Evolutionary conservation across 331 rosid genomes (phyloP).

Genomic region (Rhamnella rubrinervis): DNA sequence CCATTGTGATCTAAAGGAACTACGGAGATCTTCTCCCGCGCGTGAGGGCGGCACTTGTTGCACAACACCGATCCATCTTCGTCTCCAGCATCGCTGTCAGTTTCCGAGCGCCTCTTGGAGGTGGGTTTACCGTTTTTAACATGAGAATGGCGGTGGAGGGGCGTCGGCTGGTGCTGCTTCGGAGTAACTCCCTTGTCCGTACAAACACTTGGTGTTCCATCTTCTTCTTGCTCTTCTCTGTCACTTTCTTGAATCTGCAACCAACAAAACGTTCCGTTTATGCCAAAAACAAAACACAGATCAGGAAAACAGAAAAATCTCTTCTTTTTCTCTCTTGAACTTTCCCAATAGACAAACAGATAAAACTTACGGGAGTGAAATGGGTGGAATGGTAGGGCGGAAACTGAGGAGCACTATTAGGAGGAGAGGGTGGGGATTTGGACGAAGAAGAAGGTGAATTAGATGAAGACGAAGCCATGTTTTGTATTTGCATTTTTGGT

Average conservation of each 20-base stretch:
- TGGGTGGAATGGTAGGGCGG: constrained; percentile 45
- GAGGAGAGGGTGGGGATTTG: constrained; percentile 54
- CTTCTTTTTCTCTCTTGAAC: neutral
- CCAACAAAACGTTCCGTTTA: neutral
- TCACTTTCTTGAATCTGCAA: constrained; percentile 71
- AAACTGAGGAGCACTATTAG: constrained; percentile 9
- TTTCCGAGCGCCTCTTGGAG: constrained; percentile 45
- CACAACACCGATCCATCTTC: constrained; percentile 56
- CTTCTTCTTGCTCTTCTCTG: constrained; percentile 48
- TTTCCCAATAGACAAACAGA: constrained; percentile 10
- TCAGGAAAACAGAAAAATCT: neutral
- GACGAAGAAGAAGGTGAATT: constrained; percentile 38
- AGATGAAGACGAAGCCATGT: constrained; percentile 51
- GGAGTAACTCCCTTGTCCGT: constrained; percentile 32
- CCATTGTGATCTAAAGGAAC: constrained; percentile 67
- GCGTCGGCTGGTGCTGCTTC: constrained; percentile 50
- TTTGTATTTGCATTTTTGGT: neutral
- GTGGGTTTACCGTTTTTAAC: constrained; percentile 16
- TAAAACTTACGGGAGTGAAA: constrained; percentile 58
- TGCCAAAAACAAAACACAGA: constrained; percentile 9
- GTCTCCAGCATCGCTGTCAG: constrained; percentile 20
- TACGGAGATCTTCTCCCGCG: constrained; percentile 82
- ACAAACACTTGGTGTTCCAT: constrained; percentile 36
- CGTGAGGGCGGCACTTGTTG: constrained; percentile 76
- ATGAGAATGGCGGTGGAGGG: constrained; percentile 37